These are phyloP conservation scores for Trebouxia sp. DNA, from an alignment of 139 green algal genomes.

Conservation along the genomic window DNA sequence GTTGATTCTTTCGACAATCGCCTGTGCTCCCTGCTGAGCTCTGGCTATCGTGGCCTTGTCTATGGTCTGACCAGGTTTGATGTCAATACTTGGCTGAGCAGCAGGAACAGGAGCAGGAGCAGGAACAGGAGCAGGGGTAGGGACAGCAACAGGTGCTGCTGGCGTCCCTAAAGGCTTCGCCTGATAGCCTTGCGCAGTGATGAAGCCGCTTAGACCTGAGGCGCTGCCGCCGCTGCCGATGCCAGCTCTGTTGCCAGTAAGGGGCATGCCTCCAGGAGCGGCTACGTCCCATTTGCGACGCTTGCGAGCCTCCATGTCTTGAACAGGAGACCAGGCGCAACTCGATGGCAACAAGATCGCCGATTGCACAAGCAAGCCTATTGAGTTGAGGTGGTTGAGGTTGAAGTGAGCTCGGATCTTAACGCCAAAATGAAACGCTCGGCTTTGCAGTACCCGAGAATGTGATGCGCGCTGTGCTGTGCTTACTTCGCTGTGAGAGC, in stretches of 20 bases:
- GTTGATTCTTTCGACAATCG: conserved; percentile 36
- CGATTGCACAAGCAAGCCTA: neutral
- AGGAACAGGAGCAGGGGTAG: neutral
- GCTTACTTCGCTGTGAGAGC: too few species aligned
- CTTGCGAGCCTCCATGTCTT: conserved; percentile 27
- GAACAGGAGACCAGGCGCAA: too few species aligned
- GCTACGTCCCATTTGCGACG: conserved; percentile 44
- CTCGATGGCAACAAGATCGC: too few species aligned
- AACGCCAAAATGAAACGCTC: too few species aligned
- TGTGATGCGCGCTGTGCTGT: too few species aligned
- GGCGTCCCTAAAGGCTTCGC: too few species aligned
- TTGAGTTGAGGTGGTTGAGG: neutral
- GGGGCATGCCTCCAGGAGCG: conserved; percentile 28
- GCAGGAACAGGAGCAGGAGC: neutral
- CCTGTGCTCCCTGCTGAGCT: conserved; percentile 33
- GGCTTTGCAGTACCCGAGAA: too few species aligned
- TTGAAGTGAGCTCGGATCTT: too few species aligned
- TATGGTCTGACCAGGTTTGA: conserved; percentile 19
- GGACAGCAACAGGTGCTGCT: neutral
- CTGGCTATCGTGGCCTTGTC: conserved; percentile 16
- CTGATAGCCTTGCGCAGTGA: conserved; percentile 21
- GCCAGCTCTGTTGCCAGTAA: conserved; percentile 25
- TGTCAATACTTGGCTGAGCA: neutral
- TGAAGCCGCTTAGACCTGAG: neutral
- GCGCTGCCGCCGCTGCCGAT: neutral